Evolutionary conservation across 2,329 filamentous ascomycete genomes (phyloP), one percentile per base, ranked within the genome.

Genomic region (Mollisia scopiformis): DNA sequence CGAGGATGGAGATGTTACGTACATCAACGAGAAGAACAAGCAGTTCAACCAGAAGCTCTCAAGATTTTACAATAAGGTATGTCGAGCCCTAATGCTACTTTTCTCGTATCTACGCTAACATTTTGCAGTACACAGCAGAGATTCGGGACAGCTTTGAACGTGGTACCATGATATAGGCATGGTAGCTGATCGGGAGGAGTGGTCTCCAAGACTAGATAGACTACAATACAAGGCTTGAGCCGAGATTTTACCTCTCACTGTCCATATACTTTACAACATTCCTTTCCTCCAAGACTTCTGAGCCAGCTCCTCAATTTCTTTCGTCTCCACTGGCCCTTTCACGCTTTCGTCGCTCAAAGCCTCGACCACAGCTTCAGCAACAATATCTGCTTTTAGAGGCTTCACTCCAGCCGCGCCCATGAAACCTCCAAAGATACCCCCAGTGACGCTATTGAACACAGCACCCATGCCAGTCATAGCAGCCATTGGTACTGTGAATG

Each of bases 11-110:
- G 95, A 99, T 76, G 91, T 98, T 70, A 98, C 94, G 7, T 98
- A 97, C 78, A 99, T 99, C 85, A 99, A 99, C 79, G 93, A 97
- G 79, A 97, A 99, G 89, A 99, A 99, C 83, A 98, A 98, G 83
- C 93, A 97, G 83, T 99, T 99, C 82, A 99, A 99, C 86, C 88
- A 96, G 80, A 98, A 99, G 80, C 81, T 99, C 76, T 83, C 90
- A 57, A 84, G 95, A 68, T 99, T 98, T 80, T 99, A 99, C 79
- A 95, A 99, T 80, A 96, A 97, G 78, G 82, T 83, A 76, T 63
- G 78, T 71, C 46, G 52, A 19, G 16, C 33, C 31, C 14, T 14
- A 21, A 27, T 51, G 13, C 7, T 43, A 19, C 2, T 23, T 25
- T 13, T 25, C 37, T 37, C 28, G 52, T 27, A 28, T 16, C 1